These are phyloP conservation scores for Colletotrichum tanaceti DNA, from an alignment of 2,329 filamentous ascomycete species.

Conservation along the genomic window DNA sequence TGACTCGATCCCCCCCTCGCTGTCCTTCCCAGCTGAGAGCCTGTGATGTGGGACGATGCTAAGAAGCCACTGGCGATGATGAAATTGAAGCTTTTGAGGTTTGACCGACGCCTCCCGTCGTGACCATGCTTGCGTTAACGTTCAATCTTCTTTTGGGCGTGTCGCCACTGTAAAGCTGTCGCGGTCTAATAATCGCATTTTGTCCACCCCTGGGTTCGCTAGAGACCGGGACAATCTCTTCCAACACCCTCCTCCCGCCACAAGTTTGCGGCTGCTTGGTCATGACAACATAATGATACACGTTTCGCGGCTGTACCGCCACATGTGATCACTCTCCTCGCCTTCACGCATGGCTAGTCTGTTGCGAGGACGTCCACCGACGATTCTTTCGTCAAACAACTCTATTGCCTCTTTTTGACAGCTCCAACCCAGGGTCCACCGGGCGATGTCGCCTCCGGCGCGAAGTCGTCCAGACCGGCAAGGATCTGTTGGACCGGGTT, in stretches of 20 bases:
- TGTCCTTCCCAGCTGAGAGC: background rate
- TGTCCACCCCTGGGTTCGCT: background rate
- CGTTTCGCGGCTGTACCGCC: background rate
- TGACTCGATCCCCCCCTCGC: rapidly evolving
- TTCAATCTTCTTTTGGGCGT: background rate
- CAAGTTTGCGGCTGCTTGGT: background rate
- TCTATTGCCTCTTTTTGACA: background rate
- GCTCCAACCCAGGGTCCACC: background rate
- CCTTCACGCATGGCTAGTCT: background rate
- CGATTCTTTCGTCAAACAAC: background rate
- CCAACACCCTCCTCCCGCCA: too few relatives aligned
- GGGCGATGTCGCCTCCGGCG: background rate
- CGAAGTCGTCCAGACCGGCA: background rate
- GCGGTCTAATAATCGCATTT: background rate
- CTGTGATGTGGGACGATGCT: background rate
- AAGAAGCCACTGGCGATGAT: too few relatives aligned
- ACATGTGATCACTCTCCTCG: background rate
- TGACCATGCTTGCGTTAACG: too few relatives aligned
- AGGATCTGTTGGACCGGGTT: background rate
- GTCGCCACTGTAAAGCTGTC: background rate
- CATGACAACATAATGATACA: too few relatives aligned
- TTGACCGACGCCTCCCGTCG: background rate
- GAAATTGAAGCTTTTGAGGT: background rate
- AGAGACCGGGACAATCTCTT: background rate
- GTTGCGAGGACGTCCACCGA: background rate